Evolutionary conservation across 2,329 filamentous ascomycete genomes (phyloP).

Genomic region (Exophiala sideris): DNA sequence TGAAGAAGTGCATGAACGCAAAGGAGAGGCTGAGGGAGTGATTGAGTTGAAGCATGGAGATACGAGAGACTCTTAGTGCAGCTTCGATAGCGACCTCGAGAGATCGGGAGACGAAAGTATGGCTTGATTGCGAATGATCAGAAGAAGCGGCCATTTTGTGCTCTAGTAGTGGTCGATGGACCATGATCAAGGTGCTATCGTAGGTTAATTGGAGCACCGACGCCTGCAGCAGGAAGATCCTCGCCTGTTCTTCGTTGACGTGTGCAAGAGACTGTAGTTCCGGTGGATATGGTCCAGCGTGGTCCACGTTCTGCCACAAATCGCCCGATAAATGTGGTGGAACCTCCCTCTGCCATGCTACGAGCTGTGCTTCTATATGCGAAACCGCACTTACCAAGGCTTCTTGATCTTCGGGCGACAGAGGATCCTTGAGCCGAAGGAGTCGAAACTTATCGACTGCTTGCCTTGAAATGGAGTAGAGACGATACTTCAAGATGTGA

Average conservation of each 20-base stretch:
- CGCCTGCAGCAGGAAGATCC: constrained; percentile 15
- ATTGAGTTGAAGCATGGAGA: constrained; percentile 30
- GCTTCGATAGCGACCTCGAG: constrained; percentile 26
- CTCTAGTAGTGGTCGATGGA: constrained; percentile 28
- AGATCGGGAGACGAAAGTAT: constrained; percentile 7
- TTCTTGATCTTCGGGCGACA: constrained; percentile 6
- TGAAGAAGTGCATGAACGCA: constrained; percentile 25
- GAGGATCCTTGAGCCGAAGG: constrained; percentile 19
- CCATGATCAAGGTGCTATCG: constrained; percentile 27
- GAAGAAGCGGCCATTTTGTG: constrained; percentile 14
- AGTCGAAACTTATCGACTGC: constrained; percentile 29
- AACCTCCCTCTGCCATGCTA: constrained; percentile 6
- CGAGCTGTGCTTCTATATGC: constrained; percentile 7
- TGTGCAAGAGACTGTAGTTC: neutral
- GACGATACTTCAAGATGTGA: constrained; percentile 30
- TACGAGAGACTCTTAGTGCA: constrained; percentile 31
- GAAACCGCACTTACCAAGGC: constrained; percentile 3
- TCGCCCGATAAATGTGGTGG: constrained; percentile 1
- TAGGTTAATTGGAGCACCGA: constrained; percentile 29
- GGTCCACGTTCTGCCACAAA: constrained; percentile 1
- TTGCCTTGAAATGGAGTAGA: constrained; percentile 32
- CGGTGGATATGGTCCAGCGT: neutral
- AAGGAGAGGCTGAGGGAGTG: constrained; percentile 28
- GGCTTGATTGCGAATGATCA: neutral
- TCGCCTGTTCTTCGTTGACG: neutral